Conservation (phyloP, 305 asterid species). For the Fraxinus albicans region DNA sequence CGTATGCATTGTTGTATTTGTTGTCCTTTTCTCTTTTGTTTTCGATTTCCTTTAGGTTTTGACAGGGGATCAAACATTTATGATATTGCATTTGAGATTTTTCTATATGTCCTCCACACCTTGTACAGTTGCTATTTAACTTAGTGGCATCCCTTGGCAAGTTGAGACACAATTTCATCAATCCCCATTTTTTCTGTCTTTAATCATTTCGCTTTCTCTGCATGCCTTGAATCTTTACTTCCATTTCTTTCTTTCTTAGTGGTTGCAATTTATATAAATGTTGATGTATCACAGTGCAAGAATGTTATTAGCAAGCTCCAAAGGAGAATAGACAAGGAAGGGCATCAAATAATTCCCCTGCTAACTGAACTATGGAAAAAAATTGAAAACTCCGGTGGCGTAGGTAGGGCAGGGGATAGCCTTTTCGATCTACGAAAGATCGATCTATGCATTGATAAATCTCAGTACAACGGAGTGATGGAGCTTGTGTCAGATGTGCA, state of each 20-base stretch:
- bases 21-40: neutral
- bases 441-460: slow-evolving; percentile 65
- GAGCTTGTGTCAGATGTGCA: slow-evolving; percentile 89
- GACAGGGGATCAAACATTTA: neutral
- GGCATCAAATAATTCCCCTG: slow-evolving; percentile 82
- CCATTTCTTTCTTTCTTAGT: neutral
- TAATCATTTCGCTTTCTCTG: neutral
- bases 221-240: neutral
- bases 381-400: slow-evolving; percentile 55
- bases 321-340: slow-evolving; percentile 85
- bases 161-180: neutral
- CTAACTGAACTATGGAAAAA: slow-evolving; percentile 92
- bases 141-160: neutral
- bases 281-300: slow-evolving; percentile 72
- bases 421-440: slow-evolving; percentile 68
- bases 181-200: neutral
- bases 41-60: neutral
- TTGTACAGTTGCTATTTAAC: neutral
- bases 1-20: neutral
- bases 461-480: slow-evolving; percentile 67
- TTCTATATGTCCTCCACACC: neutral
- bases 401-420: slow-evolving; percentile 55
- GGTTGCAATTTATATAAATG: slow-evolving; percentile 12
- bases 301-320: slow-evolving; percentile 79
- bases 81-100: neutral